Base-by-base conservation (phyloP, 1,139 yeast genomes). In the Ogataea hybrid region DNA sequence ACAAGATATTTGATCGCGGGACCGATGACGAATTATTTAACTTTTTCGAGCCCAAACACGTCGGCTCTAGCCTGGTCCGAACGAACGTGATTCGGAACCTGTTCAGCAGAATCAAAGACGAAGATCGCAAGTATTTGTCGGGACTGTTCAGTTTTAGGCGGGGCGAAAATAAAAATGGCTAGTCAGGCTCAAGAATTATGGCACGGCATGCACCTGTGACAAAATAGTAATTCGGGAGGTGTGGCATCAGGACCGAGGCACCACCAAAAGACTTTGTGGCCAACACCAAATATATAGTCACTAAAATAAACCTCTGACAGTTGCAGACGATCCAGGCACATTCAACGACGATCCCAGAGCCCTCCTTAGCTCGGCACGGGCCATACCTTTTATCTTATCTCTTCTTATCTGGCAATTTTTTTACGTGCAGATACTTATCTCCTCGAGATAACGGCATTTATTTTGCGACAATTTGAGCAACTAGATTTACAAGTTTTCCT, bases 1-100 rank as follows among this genome's bases (percentile, higher is more conserved):
- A 69, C 63, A 65, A 73, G 36, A 73, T 88, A 6, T 92, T 95
- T 76, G 73, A 84, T 55, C 56, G 66, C 21, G 72, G 71, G 50
- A 87, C 97, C 2, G 97, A 90, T 59, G 95, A 87, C 57, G 90
- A 90, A 56, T 70, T 92, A 25, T 90, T 90, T 67, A 95, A 89
- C 57, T 79, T 92, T 49, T 81, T 88, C 43, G 87, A 82, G 47
- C 96, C 97, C 1, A 72, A 73, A 45, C 97, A 90, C 62, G 50
- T 53, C 11, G 51, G 54, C 22, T 15, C 30, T n/a, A 44, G 39
- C 10, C 39, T 35, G 7, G 36, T 18, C 11, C 35, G 37, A 4
- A 29, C 27, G 8, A 38, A 31, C 17, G 38, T 37, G 8, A 18
- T 50, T 16, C 39, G 44, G 12, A 46, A 34, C 14, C 40, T 52